Percentiles rank a stretch among this genome's conserved stretches.
Conservation (phyloP, 129 eudicot species). For the Flaveria brownii region DNA sequence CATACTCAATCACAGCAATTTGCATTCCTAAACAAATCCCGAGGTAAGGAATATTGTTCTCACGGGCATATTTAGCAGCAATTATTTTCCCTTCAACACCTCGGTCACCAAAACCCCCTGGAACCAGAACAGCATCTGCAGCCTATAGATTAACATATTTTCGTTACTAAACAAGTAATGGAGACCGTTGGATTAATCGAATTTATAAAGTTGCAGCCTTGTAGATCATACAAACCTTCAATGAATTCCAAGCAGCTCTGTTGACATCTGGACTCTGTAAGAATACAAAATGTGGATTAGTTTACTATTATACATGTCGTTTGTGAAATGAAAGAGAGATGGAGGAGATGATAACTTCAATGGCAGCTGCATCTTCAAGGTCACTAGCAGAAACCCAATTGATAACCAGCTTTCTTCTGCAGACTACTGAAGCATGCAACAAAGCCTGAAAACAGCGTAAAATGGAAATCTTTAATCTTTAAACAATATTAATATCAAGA, state of each 20-base stretch:
- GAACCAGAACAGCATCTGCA: conserved; percentile 80
- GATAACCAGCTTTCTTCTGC: conserved; percentile 65
- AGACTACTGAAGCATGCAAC: conserved; percentile 87
- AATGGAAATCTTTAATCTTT: neutral
- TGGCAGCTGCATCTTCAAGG: conserved; percentile 79
- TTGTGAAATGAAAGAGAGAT: conserved; percentile 14
- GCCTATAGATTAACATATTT: conserved; percentile 39
- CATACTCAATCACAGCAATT: conserved; percentile 81
- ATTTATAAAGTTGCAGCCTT: too few species aligned
- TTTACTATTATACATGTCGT: neutral
- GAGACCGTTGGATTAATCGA: neutral
- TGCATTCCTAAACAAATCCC: conserved; percentile 98
- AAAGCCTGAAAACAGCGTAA: conserved; percentile 67
- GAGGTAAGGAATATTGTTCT: conserved; percentile 68
- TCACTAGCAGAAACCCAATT: conserved; percentile 90
- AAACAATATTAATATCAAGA: neutral
- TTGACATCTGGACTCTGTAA: conserved; percentile 68
- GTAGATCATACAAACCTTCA: conserved; percentile 58
- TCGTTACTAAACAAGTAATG: neutral
- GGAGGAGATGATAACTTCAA: conserved; percentile 55
- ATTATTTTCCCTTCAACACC: conserved; percentile 92
- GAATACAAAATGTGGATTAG: conserved; percentile 17
- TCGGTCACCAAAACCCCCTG: conserved; percentile 97
- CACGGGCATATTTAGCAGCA: conserved; percentile 91
- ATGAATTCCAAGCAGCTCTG: conserved; percentile 74